phyloP scores from a whole-genome alignment of 2,329 filamentous ascomycete species.

The Phialocephala subalpina region DNA sequence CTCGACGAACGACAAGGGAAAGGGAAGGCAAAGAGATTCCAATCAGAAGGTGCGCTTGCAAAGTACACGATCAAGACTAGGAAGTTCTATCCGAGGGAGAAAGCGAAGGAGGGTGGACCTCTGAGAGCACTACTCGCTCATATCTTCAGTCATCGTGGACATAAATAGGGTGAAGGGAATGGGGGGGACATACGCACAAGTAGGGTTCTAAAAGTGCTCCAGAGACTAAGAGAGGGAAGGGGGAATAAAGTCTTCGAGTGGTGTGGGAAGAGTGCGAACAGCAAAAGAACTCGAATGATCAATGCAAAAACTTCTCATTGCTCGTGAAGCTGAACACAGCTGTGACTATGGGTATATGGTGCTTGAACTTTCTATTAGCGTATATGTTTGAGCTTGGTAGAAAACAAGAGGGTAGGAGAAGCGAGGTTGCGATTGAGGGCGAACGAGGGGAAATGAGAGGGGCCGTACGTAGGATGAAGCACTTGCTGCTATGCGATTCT shows the following conservation, averaged over 20 bases:
- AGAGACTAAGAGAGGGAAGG: background rate
- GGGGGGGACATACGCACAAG: background rate
- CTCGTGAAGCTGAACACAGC: too few relatives aligned
- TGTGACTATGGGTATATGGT: too few relatives aligned
- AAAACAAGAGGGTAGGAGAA: too few relatives aligned
- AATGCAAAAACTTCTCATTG: too few relatives aligned
- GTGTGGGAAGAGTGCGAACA: too few relatives aligned
- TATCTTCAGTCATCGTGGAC: slow-evolving; percentile 33
- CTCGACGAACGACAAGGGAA: slow-evolving; percentile 45
- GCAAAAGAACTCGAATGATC: too few relatives aligned
- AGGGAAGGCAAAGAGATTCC: slow-evolving; percentile 45
- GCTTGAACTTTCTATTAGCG: too few relatives aligned
- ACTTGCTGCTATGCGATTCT: background rate
- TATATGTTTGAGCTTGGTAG: too few relatives aligned
- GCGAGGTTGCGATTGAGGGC: too few relatives aligned
- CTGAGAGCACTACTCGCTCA: slow-evolving; percentile 48
- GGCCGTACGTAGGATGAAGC: too few relatives aligned
- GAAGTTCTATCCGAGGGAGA: slow-evolving; percentile 55
- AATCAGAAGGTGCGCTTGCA: slow-evolving; percentile 44
- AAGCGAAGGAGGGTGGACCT: slow-evolving; percentile 51
- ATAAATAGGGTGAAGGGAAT: background rate
- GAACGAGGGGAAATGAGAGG: too few relatives aligned
- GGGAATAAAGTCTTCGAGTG: background rate
- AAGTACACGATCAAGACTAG: slow-evolving; percentile 46
- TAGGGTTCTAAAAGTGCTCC: too few relatives aligned